Percentiles rank a stretch among this genome's conserved stretches.
phyloP scores from a whole-genome alignment of 1,139 yeast genomes.

The Geotrichum restrictum region DNA sequence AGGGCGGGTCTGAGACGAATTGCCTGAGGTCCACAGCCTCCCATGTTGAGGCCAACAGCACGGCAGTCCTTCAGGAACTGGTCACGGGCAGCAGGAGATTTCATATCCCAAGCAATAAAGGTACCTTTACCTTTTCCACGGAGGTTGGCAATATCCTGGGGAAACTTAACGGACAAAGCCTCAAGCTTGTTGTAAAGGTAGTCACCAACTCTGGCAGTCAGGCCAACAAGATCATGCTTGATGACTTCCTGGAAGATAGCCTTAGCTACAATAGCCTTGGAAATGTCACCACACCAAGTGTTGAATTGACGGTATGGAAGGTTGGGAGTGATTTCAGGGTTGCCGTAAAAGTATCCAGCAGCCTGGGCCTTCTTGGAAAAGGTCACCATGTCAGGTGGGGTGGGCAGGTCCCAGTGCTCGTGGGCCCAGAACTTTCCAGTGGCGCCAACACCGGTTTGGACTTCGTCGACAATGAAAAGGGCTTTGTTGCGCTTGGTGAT shows the following conservation, averaged over 20 bases:
- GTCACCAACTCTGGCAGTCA: conserved; percentile 58
- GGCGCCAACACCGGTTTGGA: conserved; percentile 84
- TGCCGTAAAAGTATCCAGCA: conserved; percentile 76
- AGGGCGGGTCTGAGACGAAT: conserved; percentile 76
- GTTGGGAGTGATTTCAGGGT: conserved; percentile 66
- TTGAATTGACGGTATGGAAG: conserved; percentile 78
- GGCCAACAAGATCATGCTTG: conserved; percentile 54
- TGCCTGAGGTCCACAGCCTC: conserved; percentile 73
- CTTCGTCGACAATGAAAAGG: conserved; percentile 74
- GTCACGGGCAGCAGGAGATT: conserved; percentile 52
- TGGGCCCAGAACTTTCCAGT: conserved; percentile 85
- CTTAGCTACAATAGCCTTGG: conserved; percentile 67
- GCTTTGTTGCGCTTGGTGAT: conserved; percentile 64
- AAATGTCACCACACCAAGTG: conserved; percentile 91
- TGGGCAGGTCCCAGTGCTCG: conserved; percentile 68
- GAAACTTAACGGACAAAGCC: conserved; percentile 50
- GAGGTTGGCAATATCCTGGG: conserved; percentile 50
- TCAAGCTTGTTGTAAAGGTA: conserved; percentile 56
- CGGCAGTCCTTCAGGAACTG: conserved; percentile 56
- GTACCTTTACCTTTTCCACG: conserved; percentile 76
- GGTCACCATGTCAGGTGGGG: conserved; percentile 78
- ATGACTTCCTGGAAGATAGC: conserved; percentile 62
- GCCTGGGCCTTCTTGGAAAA: conserved; percentile 83
- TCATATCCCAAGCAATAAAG: conserved; percentile 75
- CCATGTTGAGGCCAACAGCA: conserved; percentile 64